Evolutionary conservation across 2,329 filamentous ascomycete species (phyloP).

Genomic region (Zymoseptoria crescenta): DNA sequence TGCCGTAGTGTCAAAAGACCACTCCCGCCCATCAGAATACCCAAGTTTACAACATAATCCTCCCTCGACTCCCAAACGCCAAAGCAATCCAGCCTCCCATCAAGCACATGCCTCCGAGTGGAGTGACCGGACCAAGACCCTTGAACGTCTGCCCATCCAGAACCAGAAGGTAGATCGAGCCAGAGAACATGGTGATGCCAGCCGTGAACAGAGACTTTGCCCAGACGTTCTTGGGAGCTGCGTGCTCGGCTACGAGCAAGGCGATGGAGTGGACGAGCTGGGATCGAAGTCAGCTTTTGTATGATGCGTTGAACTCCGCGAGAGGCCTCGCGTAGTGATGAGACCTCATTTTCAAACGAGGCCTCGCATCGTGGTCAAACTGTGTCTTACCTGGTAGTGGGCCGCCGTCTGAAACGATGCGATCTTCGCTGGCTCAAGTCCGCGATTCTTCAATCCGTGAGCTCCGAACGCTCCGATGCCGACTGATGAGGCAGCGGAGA

Average conservation of each 20-base stretch:
- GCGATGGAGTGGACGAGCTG: conserved; percentile 57
- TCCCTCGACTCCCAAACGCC: conserved; percentile 33
- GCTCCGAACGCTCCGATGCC: conserved; percentile 59
- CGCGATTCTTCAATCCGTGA: conserved; percentile 56
- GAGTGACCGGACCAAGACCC: conserved; percentile 56
- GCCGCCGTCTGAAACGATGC: conserved; percentile 58
- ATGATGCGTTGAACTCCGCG: no score
- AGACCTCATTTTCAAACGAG: no score
- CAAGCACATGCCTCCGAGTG: conserved; percentile 55
- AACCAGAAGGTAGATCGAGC: conserved; percentile 56
- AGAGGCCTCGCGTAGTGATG: no score
- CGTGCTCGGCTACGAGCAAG: conserved; percentile 48
- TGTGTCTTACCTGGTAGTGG: conserved; percentile 53
- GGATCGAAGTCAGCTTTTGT: not conserved
- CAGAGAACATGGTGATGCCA: conserved; percentile 61
- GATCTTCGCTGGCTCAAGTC: conserved; percentile 51
- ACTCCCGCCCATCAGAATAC: not conserved
- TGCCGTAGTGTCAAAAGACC: no score
- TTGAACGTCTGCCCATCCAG: conserved; percentile 56
- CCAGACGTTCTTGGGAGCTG: conserved; percentile 47
- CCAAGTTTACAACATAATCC: conserved; percentile 8
- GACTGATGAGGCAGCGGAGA: conserved; percentile 56
- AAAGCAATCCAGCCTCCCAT: conserved; percentile 56
- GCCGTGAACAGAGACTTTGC: conserved; percentile 50
- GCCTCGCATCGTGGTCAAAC: no score